Percentiles rank a stretch among this genome's conserved stretches.
phyloP scores from a whole-genome alignment of 768 basidiomycete genomes.

The Suillus subaureus region DNA sequence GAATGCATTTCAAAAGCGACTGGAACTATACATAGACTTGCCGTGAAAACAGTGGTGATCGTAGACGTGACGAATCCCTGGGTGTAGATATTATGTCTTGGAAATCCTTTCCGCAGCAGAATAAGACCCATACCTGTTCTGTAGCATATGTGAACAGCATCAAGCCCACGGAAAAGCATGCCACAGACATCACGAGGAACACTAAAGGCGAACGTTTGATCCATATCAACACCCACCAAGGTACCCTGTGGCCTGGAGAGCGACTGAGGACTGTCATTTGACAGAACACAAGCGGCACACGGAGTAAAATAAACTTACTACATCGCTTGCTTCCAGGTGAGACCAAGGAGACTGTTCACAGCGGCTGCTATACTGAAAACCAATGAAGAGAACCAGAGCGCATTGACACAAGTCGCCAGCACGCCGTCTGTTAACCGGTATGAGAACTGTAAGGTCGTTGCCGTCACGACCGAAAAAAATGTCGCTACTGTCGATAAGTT shows the following conservation, averaged over 20 bases:
- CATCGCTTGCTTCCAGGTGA: constrained; percentile 61
- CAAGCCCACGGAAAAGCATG: constrained; percentile 79
- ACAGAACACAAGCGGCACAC: constrained; percentile 11
- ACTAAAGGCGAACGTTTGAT: constrained; percentile 84
- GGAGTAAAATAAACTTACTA: constrained; percentile 41
- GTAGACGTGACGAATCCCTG: constrained; percentile 65
- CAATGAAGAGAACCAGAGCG: constrained; percentile 56
- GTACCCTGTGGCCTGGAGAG: constrained; percentile 55
- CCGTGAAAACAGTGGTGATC: constrained; percentile 77
- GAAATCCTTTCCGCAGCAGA: constrained; percentile 17
- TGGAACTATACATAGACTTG: constrained; percentile 17
- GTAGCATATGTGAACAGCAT: constrained; percentile 80
- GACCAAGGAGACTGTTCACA: constrained; percentile 52
- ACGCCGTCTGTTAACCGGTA: constrained; percentile 35
- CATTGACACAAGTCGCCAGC: constrained; percentile 47
- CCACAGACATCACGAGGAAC: constrained; percentile 82
- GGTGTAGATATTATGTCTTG: constrained; percentile 4
- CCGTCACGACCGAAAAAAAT: constrained; percentile 57
- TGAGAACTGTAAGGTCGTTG: constrained; percentile 52
- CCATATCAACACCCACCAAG: constrained; percentile 73
- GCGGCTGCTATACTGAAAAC: constrained; percentile 59
- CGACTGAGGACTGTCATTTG: constrained; percentile 39
- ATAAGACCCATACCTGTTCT: constrained; percentile 50
- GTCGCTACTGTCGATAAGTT: constrained; percentile 57
- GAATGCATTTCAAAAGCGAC: constrained; percentile 8